Conservation (phyloP, 129 eudicot species). For the Daucus carota region DNA sequence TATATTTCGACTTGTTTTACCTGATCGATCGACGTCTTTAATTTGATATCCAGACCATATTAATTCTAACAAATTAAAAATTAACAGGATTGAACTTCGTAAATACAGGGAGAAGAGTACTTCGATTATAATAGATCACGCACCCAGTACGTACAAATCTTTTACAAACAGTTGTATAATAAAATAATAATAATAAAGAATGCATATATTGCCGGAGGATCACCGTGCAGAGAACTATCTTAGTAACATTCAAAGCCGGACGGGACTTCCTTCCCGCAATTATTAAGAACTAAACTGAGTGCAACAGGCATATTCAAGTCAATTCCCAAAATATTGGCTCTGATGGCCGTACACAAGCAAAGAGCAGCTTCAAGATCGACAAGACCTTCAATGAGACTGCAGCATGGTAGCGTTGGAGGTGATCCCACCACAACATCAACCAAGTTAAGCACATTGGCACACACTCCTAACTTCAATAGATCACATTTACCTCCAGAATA, state of each 20-base stretch:
- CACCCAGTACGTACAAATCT: too few species aligned
- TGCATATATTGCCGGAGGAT: too few species aligned
- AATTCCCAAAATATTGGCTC: constrained; percentile 44
- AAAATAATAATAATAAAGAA: too few species aligned
- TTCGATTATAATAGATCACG: too few species aligned
- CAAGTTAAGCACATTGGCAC: constrained; percentile 26
- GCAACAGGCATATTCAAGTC: constrained; percentile 46
- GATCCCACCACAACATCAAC: constrained; percentile 17
- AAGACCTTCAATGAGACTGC: constrained; percentile 41
- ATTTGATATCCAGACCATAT: too few species aligned
- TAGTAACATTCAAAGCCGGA: constrained; percentile 39
- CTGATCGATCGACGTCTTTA: too few species aligned
- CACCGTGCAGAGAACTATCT: too few species aligned
- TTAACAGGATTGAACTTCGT: too few species aligned
- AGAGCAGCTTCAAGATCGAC: constrained; percentile 49
- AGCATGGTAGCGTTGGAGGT: constrained; percentile 40
- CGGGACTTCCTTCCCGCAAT: constrained; percentile 40
- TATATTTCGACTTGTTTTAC: too few species aligned
- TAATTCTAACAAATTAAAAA: too few species aligned
- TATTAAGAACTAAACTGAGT: constrained; percentile 45
- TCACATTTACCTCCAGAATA: constrained; percentile 19
- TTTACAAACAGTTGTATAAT: too few species aligned
- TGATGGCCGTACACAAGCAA: constrained; percentile 58
- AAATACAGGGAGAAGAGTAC: too few species aligned
- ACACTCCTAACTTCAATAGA: constrained; percentile 29